Evolutionary conservation across 2,329 filamentous ascomycete genomes (phyloP).

Genomic region (Fusarium torreyae): DNA sequence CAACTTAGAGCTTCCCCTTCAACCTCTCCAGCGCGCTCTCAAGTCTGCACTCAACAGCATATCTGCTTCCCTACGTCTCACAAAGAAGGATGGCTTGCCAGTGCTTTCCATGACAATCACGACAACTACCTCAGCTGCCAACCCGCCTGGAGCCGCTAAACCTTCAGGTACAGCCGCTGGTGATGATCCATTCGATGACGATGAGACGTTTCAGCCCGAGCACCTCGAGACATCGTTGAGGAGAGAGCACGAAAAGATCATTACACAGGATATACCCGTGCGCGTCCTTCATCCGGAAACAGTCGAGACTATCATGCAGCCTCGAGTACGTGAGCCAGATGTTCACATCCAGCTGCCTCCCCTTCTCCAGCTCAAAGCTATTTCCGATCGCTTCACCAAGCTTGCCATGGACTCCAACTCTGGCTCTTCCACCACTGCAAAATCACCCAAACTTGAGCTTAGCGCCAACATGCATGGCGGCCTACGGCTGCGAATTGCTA

Average conservation of each 20-base stretch:
- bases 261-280: constrained; percentile 97
- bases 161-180: constrained; percentile 46
- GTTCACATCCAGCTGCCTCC: constrained; percentile 94
- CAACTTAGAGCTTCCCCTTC: constrained; percentile 95
- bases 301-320: constrained; percentile 95
- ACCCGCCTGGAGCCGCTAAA: constrained; percentile 52
- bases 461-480: constrained; percentile 96
- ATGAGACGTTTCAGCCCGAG: constrained; percentile 64
- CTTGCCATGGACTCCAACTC: constrained; percentile 72
- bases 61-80: constrained; percentile 87
- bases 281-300: constrained; percentile 86
- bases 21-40: constrained; percentile 89
- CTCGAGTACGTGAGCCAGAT: constrained; percentile 89
- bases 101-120: constrained; percentile 92
- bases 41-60: constrained; percentile 87
- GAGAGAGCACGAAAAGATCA: constrained; percentile 87
- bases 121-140: constrained; percentile 73
- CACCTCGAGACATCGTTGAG: constrained; percentile 70
- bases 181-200: constrained; percentile 60
- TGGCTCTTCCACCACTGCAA: constrained; percentile 59
- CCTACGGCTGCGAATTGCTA: constrained; percentile 83
- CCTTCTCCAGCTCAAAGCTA: constrained; percentile 89
- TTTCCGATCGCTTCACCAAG: constrained; percentile 95
- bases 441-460: constrained; percentile 81
- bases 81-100: constrained; percentile 91